Percentiles rank a stretch among this genome's conserved stretches.
Evolutionary conservation across 1,139 yeast species (phyloP).

Genomic region (Geotrichum reessii): DNA sequence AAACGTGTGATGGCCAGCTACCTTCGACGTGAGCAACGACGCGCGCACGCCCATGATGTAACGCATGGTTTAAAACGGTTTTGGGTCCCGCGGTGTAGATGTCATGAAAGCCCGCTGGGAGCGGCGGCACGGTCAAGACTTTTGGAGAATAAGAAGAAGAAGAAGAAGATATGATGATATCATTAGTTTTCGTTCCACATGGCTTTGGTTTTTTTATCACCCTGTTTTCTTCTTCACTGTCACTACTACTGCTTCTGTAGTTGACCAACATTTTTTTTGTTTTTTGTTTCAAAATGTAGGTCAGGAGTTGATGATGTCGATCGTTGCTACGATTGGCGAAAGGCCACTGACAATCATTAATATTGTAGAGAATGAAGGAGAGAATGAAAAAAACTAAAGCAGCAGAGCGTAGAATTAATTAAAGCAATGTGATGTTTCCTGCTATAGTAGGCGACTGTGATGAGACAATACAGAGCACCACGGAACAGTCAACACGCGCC

Average conservation of each 20-base stretch:
- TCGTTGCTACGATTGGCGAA: not conserved
- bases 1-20: constrained; percentile 35
- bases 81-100: constrained; percentile 23
- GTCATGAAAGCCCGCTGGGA: constrained; percentile 31
- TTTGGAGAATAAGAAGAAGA: too few species aligned
- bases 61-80: constrained; percentile 25
- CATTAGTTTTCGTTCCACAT: not conserved
- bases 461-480: too few species aligned
- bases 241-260: not conserved
- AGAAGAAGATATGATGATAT: not conserved
- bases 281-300: too few species aligned
- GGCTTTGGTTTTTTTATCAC: not conserved
- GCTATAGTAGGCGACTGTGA: too few species aligned
- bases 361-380: not conserved
- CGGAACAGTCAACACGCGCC: too few species aligned
- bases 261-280: not conserved
- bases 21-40: constrained; percentile 31
- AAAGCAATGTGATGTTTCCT: too few species aligned
- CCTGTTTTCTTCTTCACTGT: not conserved
- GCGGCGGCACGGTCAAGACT: constrained; percentile 4
- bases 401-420: too few species aligned
- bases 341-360: not conserved
- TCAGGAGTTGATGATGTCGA: not conserved
- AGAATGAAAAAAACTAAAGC: too few species aligned
- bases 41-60: constrained; percentile 30